Evolutionary conservation across 225 moss, liverwort and hornwort species (phyloP).

Genomic region (Pleurozium schreberi): DNA sequence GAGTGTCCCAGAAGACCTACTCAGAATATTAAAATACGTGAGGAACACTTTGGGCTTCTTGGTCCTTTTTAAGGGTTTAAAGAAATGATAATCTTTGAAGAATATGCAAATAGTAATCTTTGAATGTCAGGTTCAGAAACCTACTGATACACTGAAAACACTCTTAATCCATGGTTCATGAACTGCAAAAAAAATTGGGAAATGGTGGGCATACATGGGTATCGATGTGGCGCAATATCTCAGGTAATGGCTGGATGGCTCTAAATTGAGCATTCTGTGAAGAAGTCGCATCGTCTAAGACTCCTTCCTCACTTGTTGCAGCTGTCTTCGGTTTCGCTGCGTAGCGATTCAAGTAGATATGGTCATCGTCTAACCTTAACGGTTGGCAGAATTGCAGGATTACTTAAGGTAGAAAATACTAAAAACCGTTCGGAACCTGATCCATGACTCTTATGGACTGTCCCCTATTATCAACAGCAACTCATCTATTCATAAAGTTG

Average conservation of each 20-base stretch:
- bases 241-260: conserved; percentile 69
- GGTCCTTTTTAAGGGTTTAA: neutral
- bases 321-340: conserved; percentile 11
- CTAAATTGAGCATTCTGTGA: conserved; percentile 79
- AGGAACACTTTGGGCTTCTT: neutral
- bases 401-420: neutral
- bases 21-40: neutral
- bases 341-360: neutral
- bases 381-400: neutral
- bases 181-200: neutral
- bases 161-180: neutral
- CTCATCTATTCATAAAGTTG: neutral
- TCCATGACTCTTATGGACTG: neutral
- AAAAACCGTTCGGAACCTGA: neutral
- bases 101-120: neutral
- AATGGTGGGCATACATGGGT: conserved; percentile 41
- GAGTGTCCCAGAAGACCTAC: neutral
- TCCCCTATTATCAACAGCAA: neutral
- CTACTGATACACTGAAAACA: neutral
- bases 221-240: conserved; percentile 72
- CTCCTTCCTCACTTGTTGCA: neutral
- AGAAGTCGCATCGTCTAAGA: neutral
- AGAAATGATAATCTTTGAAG: neutral
- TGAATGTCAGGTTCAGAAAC: neutral
- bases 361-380: neutral